These are phyloP conservation scores for Salix caprea DNA, from an alignment of 345 rosid species.

Conservation along the genomic window DNA sequence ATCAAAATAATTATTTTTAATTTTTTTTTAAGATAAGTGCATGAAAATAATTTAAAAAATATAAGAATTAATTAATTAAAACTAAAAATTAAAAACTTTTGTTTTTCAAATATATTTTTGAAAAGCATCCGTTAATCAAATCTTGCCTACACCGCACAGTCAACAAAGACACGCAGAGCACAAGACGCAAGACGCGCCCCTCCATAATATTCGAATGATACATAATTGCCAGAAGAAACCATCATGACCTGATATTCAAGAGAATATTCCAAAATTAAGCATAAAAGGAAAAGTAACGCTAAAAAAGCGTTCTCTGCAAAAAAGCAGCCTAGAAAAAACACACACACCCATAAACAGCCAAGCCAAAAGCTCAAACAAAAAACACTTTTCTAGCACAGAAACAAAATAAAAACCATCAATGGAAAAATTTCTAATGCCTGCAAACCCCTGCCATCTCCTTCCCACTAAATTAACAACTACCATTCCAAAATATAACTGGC, in stretches of 20 bases:
- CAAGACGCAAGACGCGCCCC: not conserved
- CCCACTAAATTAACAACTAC: not conserved
- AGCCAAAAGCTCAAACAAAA: constrained; percentile 28
- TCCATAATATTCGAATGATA: not conserved
- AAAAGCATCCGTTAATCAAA: not conserved
- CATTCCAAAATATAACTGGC: constrained; percentile 6
- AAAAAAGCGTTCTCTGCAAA: not conserved
- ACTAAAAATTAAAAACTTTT: too few relatives aligned
- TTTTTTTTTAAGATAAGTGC: too few relatives aligned
- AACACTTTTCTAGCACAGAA: constrained; percentile 15
- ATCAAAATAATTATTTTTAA: too few relatives aligned
- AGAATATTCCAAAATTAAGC: constrained; percentile 20
- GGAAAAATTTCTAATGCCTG: not conserved
- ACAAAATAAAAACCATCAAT: constrained; percentile 22
- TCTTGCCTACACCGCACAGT: not conserved
- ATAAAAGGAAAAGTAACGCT: not conserved
- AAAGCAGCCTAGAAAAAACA: not conserved
- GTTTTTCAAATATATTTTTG: too few relatives aligned
- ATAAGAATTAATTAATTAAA: too few relatives aligned
- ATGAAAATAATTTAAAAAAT: too few relatives aligned
- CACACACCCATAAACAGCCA: constrained; percentile 11
- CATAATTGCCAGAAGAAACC: constrained; percentile 6
- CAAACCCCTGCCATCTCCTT: not conserved
- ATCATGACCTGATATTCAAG: constrained; percentile 25
- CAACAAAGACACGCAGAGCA: not conserved